Conservation (phyloP, 2,329 filamentous ascomycete genomes). For the Hypoxylon sp. region DNA sequence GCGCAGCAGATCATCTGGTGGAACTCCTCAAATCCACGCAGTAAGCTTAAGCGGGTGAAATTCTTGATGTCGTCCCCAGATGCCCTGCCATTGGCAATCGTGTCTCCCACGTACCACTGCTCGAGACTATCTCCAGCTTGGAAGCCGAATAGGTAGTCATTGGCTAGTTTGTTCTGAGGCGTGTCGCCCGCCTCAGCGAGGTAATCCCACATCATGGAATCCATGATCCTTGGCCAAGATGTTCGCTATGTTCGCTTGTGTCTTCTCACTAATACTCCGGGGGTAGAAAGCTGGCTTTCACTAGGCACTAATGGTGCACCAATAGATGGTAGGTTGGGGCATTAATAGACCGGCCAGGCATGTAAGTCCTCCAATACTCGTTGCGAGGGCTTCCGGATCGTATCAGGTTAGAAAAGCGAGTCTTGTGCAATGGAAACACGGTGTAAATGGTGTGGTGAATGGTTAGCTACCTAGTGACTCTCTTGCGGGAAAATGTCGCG, state of each 20-base stretch:
- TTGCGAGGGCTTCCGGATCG: background rate
- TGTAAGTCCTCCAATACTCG: background rate
- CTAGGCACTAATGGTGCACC: constrained; percentile 2
- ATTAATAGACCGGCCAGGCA: background rate
- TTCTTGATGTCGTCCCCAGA: constrained; percentile 46
- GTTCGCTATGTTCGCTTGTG: too few relatives aligned
- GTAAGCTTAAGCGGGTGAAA: constrained; percentile 48
- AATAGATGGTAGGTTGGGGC: background rate
- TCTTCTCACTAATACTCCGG: background rate
- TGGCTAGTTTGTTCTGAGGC: constrained; percentile 33
- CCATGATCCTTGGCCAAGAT: constrained; percentile 24
- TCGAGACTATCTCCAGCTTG: constrained; percentile 47
- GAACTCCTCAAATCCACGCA: constrained; percentile 53
- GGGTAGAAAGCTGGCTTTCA: background rate
- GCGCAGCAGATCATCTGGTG: constrained; percentile 53
- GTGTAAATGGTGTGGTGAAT: background rate
- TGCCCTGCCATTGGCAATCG: constrained; percentile 45
- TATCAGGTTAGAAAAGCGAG: background rate
- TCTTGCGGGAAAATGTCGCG: background rate
- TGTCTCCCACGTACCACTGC: constrained; percentile 46
- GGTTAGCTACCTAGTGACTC: background rate
- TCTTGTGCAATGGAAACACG: background rate
- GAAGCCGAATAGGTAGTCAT: constrained; percentile 53
- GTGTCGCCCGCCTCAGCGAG: constrained; percentile 14
- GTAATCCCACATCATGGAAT: constrained; percentile 25